Evolutionary conservation across 306 rosid genomes (phyloP), one percentile per base, ranked within the genome.

Genomic region (Lotus japonicus): DNA sequence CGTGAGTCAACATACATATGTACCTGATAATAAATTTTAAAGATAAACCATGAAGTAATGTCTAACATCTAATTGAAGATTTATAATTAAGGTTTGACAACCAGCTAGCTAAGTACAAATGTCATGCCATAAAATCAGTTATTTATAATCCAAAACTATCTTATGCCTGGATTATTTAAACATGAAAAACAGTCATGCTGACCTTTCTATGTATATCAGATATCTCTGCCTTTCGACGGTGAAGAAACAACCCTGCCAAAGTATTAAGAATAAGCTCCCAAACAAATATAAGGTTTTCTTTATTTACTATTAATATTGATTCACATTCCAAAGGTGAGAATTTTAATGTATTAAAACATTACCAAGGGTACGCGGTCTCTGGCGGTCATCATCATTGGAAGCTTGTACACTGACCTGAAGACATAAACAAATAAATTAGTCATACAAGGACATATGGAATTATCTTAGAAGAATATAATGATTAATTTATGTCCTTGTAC

Each of bases 321-420:
- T 65, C 71, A 46, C 53, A 74, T 48, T 62, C 58, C 66, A 3
- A 28, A 31, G 23, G 72, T 52, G 60, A 54, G 54, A 14, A 49
- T 55, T 60, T 64, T 54, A 53, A 61, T 13, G 60, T 51, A 70
- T 69, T 63, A 54, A 75, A 75, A 63, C 52, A 68, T 63, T 85
- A 94, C 99, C 99, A 21, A 94, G 90, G 44, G 95, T 94, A 44
- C 97, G 85, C 57, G 92, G 87, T 73, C 99, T 96, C 84, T 85
- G 96, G 70, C 92, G 95, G 65, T 94, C 99, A 79, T 94, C 99
- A 71, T 94, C 97, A 67, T 90, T 86, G 77, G 86, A 94, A 74
- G 99, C 97, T 85, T 94, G 99, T 68, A 87, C 96, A 53, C 96
- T 94, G 76, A 94, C 95, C 99, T 94, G 80, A 41, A 72, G 71